A percentile compares a stretch with the other conserved stretches of the same genome.
Conservation (phyloP, 2,329 filamentous ascomycete genomes). For the Dissoconium aciculare region DNA sequence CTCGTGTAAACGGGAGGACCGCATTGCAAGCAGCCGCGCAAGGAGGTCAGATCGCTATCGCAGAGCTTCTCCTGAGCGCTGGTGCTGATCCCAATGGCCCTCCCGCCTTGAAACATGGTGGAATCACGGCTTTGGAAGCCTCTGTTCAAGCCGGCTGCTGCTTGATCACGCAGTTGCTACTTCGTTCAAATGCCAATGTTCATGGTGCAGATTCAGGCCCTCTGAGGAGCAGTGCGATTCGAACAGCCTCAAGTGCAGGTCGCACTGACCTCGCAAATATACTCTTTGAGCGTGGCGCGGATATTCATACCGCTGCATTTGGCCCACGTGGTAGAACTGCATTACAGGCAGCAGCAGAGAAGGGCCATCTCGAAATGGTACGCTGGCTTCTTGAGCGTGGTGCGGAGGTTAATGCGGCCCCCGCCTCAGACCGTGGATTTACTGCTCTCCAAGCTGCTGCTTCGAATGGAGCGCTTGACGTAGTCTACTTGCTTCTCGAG, state of each 20-base stretch:
- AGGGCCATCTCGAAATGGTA: conserved; percentile 8
- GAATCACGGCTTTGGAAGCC: too few relatives aligned
- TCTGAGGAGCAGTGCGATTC: too few relatives aligned
- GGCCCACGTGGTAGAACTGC: conserved; percentile 10
- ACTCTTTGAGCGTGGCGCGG: too few relatives aligned
- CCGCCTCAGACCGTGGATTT: conserved; percentile 8
- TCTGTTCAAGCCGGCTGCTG: too few relatives aligned
- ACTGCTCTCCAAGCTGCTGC: conserved; percentile 11
- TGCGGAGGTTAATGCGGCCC: conserved; percentile 7
- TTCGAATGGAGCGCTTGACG: conserved; percentile 5
- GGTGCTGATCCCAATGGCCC: conserved; percentile 11
- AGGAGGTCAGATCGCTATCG: conserved; percentile 8
- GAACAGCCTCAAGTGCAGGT: too few relatives aligned
- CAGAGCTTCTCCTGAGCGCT: conserved; percentile 6
- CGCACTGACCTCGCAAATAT: too few relatives aligned
- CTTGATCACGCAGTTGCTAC: too few relatives aligned
- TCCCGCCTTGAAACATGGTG: conserved; percentile 11
- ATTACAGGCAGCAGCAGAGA: conserved; percentile 12
- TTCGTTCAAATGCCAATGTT: too few relatives aligned
- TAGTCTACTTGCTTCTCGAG: conserved; percentile 8
- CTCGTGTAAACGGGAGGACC: conserved; percentile 12
- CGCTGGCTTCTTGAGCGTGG: conserved; percentile 6
- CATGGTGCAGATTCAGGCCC: too few relatives aligned
- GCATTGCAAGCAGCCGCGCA: conserved; percentile 13
- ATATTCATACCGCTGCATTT: too few relatives aligned